Conservation (phyloP, 2,329 filamentous ascomycete genomes). For the Achaetomium macrosporum region DNA sequence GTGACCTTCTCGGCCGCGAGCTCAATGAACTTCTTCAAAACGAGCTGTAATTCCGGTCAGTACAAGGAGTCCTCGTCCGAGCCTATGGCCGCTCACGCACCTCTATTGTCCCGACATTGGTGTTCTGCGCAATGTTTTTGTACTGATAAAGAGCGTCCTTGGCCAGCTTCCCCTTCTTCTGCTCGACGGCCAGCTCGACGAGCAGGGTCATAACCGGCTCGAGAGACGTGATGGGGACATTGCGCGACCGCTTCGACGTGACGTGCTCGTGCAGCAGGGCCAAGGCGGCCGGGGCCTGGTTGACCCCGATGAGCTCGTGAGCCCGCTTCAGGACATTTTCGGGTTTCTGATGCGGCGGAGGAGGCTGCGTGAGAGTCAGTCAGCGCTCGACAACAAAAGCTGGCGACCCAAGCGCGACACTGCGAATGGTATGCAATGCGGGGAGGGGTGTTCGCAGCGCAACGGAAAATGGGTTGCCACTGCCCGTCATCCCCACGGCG, state of each 20-base stretch:
- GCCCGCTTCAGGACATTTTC: conserved; percentile 99
- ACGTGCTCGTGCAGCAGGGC: conserved; percentile 98
- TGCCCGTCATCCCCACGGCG: not conserved
- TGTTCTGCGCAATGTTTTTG: conserved; percentile 99
- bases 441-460: conserved; percentile 8
- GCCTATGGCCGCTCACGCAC: conserved; percentile 36
- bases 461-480: not conserved
- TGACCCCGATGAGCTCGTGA: conserved; percentile 96
- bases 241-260: conserved; percentile 94
- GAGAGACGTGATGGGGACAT: conserved; percentile 90
- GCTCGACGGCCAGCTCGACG: conserved; percentile 92
- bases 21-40: conserved; percentile 97
- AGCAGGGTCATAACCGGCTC: conserved; percentile 98
- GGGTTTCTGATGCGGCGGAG: conserved; percentile 92
- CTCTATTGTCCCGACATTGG: conserved; percentile 96
- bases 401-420: conserved; percentile 3
- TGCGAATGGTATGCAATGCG: conserved; percentile 1
- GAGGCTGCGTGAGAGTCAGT: conserved; percentile 52
- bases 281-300: conserved; percentile 86
- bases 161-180: conserved; percentile 95
- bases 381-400: conserved; percentile 2
- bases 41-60: conserved; percentile 50
- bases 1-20: conserved; percentile 94
- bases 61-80: not conserved
- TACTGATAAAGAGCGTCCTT: conserved; percentile 99